Evolutionary conservation across 768 basidiomycete species (phyloP).

Genomic region (Russula dissimulans): DNA sequence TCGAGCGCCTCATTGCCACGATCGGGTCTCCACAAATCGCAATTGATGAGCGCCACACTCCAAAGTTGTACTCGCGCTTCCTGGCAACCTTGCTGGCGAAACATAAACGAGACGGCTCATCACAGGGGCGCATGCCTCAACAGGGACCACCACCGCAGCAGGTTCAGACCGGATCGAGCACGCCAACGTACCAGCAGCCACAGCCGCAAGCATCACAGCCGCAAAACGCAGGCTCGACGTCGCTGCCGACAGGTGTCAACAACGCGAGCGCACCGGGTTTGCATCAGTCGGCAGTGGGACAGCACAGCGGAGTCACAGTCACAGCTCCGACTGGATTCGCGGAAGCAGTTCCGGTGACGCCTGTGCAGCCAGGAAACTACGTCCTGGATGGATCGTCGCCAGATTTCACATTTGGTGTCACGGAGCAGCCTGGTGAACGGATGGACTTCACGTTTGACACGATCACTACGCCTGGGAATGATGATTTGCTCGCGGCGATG

Average conservation of each 20-base stretch:
- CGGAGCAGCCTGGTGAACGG: neutral
- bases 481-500: slow-evolving; percentile 61
- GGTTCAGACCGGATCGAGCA: neutral
- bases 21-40: slow-evolving; percentile 62
- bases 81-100: slow-evolving; percentile 59
- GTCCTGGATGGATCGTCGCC: neutral
- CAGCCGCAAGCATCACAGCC: neutral
- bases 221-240: neutral
- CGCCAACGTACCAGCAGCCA: neutral
- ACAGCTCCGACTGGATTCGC: neutral
- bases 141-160: slow-evolving; percentile 16
- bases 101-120: slow-evolving; percentile 24
- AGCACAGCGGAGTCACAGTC: neutral
- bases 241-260: neutral
- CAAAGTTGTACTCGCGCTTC: slow-evolving; percentile 73
- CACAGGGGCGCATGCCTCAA: slow-evolving; percentile 7
- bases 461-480: slow-evolving; percentile 17
- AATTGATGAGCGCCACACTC: slow-evolving; percentile 74
- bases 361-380: neutral
- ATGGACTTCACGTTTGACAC: slow-evolving; percentile 17
- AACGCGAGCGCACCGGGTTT: neutral
- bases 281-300: neutral
- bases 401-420: slow-evolving; percentile 6
- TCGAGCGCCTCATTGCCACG: slow-evolving; percentile 58
- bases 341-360: neutral